Conservation (phyloP, 1,284 basidiomycete genomes). For the Agroathelia rolfsii region DNA sequence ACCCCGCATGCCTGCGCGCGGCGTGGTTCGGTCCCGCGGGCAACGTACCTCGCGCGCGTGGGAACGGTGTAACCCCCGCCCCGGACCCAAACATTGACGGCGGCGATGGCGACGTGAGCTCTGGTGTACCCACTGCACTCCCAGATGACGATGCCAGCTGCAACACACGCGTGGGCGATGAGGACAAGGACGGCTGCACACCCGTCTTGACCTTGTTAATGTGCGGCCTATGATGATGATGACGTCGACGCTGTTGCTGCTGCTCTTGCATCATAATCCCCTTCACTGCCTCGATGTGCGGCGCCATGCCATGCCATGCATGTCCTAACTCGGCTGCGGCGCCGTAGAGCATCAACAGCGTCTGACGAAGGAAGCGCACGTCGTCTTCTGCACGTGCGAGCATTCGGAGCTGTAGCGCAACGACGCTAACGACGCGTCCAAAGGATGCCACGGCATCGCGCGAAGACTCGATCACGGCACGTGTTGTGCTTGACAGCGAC, state of each 20-base stretch:
- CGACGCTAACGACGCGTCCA: slow-evolving; percentile 77
- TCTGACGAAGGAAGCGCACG: slow-evolving; percentile 79
- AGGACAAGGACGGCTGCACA: slow-evolving; percentile 7
- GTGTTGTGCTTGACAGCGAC: no score
- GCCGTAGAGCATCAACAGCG: slow-evolving; percentile 85
- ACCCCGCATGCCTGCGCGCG: slow-evolving; percentile 81
- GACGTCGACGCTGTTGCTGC: slow-evolving; percentile 25
- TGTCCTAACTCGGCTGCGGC: slow-evolving; percentile 82
- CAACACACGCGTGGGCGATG: slow-evolving; percentile 10
- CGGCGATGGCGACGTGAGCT: slow-evolving; percentile 14
- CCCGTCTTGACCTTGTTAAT: no score
- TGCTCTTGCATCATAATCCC: slow-evolving; percentile 49
- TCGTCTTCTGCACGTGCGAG: slow-evolving; percentile 73
- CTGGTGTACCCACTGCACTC: slow-evolving; percentile 8
- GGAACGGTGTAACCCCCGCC: slow-evolving; percentile 20
- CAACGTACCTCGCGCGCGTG: slow-evolving; percentile 27
- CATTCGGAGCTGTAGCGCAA: slow-evolving; percentile 75
- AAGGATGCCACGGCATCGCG: slow-evolving; percentile 82
- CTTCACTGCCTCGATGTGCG: slow-evolving; percentile 64
- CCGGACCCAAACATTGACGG: slow-evolving; percentile 18
- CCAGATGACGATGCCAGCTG: slow-evolving; percentile 3
- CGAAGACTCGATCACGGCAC: slow-evolving; percentile 75
- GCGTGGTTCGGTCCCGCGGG: slow-evolving; percentile 28
- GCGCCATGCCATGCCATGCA: slow-evolving; percentile 77
- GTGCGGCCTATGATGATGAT: slow-evolving; percentile 7